Percentiles rank a stretch among this genome's conserved stretches.
phyloP scores from a whole-genome alignment of 2,329 filamentous ascomycete species.

The Fusarium metavorans region DNA sequence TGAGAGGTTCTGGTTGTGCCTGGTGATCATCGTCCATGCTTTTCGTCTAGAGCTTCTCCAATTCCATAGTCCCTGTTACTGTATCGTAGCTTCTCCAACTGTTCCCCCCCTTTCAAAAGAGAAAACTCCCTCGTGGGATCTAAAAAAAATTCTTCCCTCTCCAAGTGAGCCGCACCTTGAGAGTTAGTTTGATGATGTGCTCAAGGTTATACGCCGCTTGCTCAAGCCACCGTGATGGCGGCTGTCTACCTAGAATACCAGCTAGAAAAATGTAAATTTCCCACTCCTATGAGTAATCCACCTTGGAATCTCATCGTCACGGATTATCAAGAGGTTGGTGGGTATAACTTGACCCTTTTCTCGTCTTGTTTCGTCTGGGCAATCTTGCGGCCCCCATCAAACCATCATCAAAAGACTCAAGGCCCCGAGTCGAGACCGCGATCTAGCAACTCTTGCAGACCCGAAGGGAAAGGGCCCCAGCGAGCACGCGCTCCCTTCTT shows the following conservation, averaged over 20 bases:
- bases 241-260: not conserved
- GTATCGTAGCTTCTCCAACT: slow-evolving; percentile 26
- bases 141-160: slow-evolving; percentile 17
- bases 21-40: slow-evolving; percentile 21
- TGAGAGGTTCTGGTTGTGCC: not conserved
- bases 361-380: not conserved
- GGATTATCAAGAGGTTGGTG: not conserved
- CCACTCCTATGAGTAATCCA: not conserved
- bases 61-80: slow-evolving; percentile 3
- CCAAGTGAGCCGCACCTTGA: slow-evolving; percentile 12
- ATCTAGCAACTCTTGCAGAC: slow-evolving; percentile 35
- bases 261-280: slow-evolving; percentile 1
- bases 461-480: slow-evolving; percentile 28
- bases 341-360: not conserved
- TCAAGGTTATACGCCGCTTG: not conserved
- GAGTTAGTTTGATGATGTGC: slow-evolving; percentile 21
- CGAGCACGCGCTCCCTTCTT: slow-evolving; percentile 29
- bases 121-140: not conserved
- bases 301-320: slow-evolving; percentile 3
- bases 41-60: slow-evolving; percentile 24
- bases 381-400: slow-evolving; percentile 11
- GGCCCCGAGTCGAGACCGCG: slow-evolving; percentile 30
- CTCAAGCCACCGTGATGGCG: not conserved
- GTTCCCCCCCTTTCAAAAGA: not conserved
- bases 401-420: slow-evolving; percentile 29